Base-by-base conservation (phyloP, 148 eudicot genomes). In the Dysphania ambrosioides region DNA sequence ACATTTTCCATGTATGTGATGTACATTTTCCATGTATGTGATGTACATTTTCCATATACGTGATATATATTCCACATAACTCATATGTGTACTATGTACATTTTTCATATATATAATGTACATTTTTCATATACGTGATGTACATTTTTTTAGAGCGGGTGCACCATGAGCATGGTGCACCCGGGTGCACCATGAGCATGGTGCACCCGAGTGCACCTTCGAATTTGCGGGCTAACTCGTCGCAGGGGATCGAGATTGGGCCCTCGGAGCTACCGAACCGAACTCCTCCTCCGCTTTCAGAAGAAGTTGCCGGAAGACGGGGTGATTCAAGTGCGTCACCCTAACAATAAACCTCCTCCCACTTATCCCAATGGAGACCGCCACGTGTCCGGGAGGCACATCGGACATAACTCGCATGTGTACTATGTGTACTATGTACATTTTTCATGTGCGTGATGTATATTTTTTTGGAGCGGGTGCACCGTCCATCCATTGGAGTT, bases 341-440 rank as follows among this genome's bases (percentile, higher is more conserved):
- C 86, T 85, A 0, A 90, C 79, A 29, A 86, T 77, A 35, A 81
- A 87, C 15, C 94, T 71, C 35, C 73, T 62, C 0, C 77, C 40
- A 26, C 35, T 58, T 15, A 24, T 64, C 4, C 94, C 94, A 15
- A 90, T 89, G 36, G 21, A 8, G 24, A 90, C 81, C n/a, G 88
- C 94, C 66, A 90, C 88, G 82, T 90, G 89, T 68, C 91, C 94
- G 0, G 89, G 77, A 6, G 91, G 94, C 0, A 90, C 91, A 60
- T 89, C 85, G 53, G 80, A 51, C 44, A n/a, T n/a, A n/a, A n/a
- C n/a, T n/a, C n/a, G n/a, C n/a, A n/a, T n/a, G n/a, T n/a, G n/a
- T n/a, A n/a, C n/a, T n/a, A n/a, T n/a, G n/a, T n/a, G n/a, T n/a
- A n/a, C n/a, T n/a, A n/a, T n/a, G n/a, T n/a, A n/a, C n/a, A n/a